These are phyloP conservation scores for Psilocybe tampanensis DNA, from an alignment of 768 basidiomycete species.

Conservation along the genomic window DNA sequence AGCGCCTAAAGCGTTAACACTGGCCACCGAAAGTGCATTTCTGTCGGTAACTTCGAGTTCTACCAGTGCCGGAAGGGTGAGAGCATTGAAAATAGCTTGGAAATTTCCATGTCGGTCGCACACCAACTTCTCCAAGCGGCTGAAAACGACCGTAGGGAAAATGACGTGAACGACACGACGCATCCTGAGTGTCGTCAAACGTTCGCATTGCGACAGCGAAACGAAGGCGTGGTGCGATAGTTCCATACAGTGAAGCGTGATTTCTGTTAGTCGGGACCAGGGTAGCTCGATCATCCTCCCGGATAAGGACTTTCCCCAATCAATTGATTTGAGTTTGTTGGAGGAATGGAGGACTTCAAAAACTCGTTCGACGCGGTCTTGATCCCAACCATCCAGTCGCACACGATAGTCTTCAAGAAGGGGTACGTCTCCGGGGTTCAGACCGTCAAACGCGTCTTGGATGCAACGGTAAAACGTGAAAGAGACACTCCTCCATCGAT, in stretches of 20 bases:
- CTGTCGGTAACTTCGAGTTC: constrained; percentile 4
- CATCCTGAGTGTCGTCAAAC: constrained; percentile 6
- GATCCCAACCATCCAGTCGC: constrained; percentile 6
- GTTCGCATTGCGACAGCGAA: constrained; percentile 1
- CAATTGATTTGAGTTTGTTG: constrained; percentile 2
- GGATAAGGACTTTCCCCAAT: constrained; percentile 14
- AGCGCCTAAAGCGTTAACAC: neutral
- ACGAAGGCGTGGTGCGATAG: constrained; percentile 1
- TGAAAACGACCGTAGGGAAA: neutral
- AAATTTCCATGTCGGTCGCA: constrained; percentile 2
- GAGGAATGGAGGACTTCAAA: constrained; percentile 13
- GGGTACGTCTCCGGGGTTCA: neutral
- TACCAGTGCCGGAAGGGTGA: constrained; percentile 10
- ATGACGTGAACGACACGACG: neutral
- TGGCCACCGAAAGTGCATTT: neutral
- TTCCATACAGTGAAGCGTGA: constrained; percentile 9
- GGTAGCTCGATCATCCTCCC: neutral
- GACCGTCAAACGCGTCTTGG: constrained; percentile 1
- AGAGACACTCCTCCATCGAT: constrained; percentile 11
- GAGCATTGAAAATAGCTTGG: constrained; percentile 1
- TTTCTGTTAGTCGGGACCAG: constrained; percentile 10
- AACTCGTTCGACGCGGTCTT: neutral
- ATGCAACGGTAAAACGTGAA: constrained; percentile 3
- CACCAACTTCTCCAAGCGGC: constrained; percentile 4
- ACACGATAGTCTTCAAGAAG: constrained; percentile 14